Conservation (phyloP, 1,284 basidiomycete species). For the Apiotrichum mycotoxinovorans region DNA sequence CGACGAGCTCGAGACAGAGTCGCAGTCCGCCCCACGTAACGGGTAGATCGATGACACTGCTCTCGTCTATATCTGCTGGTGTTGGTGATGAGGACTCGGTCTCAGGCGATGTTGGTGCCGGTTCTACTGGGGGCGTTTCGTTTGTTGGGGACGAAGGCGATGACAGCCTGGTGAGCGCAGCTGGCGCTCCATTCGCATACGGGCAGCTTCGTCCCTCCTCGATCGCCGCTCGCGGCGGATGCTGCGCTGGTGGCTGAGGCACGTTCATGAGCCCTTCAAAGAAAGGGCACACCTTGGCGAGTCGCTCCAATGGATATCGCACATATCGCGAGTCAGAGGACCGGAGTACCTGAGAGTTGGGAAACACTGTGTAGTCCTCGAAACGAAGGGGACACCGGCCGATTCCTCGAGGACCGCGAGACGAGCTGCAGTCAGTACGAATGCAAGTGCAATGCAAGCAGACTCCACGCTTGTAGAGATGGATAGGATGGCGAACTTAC, state of each 20-base stretch:
- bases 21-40: not conserved
- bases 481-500: not conserved
- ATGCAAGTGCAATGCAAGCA: not conserved
- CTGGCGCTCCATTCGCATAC: too few species aligned
- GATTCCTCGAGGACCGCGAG: not conserved
- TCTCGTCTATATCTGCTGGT: not conserved
- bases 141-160: too few species aligned
- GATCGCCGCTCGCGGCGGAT: too few species aligned
- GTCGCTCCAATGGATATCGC: not conserved
- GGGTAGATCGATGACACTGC: not conserved
- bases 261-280: not conserved
- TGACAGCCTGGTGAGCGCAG: too few species aligned
- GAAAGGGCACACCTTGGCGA: constrained; percentile 2
- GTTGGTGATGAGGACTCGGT: not conserved
- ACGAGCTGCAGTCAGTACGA: not conserved
- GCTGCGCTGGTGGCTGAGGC: not conserved
- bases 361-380: not conserved
- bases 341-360: not conserved
- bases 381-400: not conserved
- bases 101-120: not conserved
- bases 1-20: not conserved
- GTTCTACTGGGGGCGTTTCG: not conserved
- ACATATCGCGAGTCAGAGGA: not conserved
- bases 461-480: not conserved
- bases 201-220: too few species aligned